Base-by-base conservation (phyloP, 1,284 basidiomycete genomes). In the Microbotryum violaceum region DNA sequence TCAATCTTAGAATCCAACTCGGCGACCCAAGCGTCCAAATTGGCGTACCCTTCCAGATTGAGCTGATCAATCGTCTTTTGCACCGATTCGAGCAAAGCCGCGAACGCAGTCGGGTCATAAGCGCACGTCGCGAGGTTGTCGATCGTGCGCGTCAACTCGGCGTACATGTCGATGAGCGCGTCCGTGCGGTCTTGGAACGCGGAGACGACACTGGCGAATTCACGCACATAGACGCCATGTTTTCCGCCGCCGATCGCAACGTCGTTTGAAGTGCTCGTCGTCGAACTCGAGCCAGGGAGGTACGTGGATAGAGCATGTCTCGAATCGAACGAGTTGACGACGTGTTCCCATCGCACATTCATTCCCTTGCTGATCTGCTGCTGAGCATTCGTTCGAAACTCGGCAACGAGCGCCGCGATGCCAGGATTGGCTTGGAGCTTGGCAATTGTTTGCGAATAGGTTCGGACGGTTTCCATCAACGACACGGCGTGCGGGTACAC, bases 401-500 rank as follows among this genome's bases (percentile, higher is more conserved):
- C 89, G 12, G 91, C 91, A 1, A 96, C 86, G 25, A 98, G 81
- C 82, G 90, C 89, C 72, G 92, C 88, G 70, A 97, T 91, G 4
- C 87, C 89, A 70, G 87, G 87, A 73, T 94, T 91, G 51, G 82
- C 82, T 73, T 93, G 87, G 68, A 97, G 86, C 70, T 96, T 78
- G 70, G 90, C 89, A 72, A 93, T 78, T 0, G 91, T 96, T 79
- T 97, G 94, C 20, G 89, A 89, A 77, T 97, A 97, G 25, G 91
- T 97, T 71, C 93, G 80, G 16, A 97, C 91, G 0, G 92, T 94
- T 79, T 98, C 93, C 92, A 97, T 97, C 75, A 98, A 78, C 73
- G 90, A 93, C 64, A 97, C 94, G 3, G 96, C 96, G 78, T 97
- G 91, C 0, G 94, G 93, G 74, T 98, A 97, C 53, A 98, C 91